Base-by-base conservation (phyloP, 2,329 filamentous ascomycete species). In the Scytalidium lignicola region DNA sequence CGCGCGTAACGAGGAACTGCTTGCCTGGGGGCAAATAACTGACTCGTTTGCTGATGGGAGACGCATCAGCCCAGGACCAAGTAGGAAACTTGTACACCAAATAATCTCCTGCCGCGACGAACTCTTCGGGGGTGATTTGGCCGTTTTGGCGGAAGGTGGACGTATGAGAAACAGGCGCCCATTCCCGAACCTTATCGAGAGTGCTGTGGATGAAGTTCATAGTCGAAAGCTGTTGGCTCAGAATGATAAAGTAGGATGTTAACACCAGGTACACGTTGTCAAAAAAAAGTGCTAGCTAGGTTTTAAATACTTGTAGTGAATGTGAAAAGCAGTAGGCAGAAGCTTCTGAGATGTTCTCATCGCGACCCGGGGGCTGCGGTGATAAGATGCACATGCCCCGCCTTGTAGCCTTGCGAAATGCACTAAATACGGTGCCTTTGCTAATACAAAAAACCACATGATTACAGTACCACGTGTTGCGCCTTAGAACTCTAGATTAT, bases 61-160 rank as follows among this genome's bases (percentile, higher is more conserved):
- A 88, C 58, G 92, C 91, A 62, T 93, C 89, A 57, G 87, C 84
- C 93, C 93, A 99, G 44, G 89, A 87, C 93, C 93, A 99, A 51
- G 92, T 95, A 8, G 92, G 93, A 72, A 99, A 99, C 75, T 96
- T 97, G 83, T 95, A 96, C 64, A 96, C 91, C 32, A 99, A 83
- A 68, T 97, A 99, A 74, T 99, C 93, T 61, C 93, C 93, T 3
- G 93, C 93, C 3, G 88, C 86, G 45, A 96, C 78, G 69, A 99
- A 99, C 76, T 99, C 93, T 65, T 96, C 92, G 17, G 92, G 92
- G 0, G 92, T 97, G 70, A 99, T 93, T 73, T 97, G 88, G 57
- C 93, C 93, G 3, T 91, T 96, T 62, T 82, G 80, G 61, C 92
- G 88, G 72, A 99, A 99, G 56, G 89, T 97, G 3, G 92, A 97